Evolutionary conservation across 805 yeast genomes (phyloP), one percentile per base, ranked within the genome.

Genomic region (Zygoascus ofunaensis): DNA sequence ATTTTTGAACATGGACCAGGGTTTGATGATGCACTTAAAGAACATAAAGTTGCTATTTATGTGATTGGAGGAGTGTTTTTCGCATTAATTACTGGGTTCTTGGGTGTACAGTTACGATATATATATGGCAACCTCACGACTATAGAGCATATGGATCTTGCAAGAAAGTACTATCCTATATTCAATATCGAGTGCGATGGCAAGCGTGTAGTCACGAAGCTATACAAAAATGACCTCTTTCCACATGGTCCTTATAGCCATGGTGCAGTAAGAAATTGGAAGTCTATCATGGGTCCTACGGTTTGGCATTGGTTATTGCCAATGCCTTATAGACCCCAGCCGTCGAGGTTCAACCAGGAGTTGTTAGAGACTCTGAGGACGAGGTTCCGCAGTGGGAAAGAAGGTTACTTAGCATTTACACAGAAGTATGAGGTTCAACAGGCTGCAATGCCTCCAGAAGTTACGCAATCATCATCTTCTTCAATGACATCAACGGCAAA

Each of bases 81-180:
- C 15, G 4, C 73, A 1, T 66, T 80, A 61, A 53, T 75, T 2
- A 49, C 61, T 0, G 67, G 71, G 0, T 61, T 81, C 41, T 51
- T 70, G 2, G 51, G 57, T 0, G 63, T 70, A 30, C 79, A 78
- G 48, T 19, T 71, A 2, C 52, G 61, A 37, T 77, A 75, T 54
- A 64, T 81, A 19, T 39, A 50, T 1, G 47, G 48, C 5, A 80
- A 82, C 51, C 61, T 69, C 46, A 74, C 85, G 0, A 72, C 87
- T 0, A 55, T 85, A 10, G 90, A 82, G 49, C 45, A 40, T 30
- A 45, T 49, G 45, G 43, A 46, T 36, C 10, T 38, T 10, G 32
- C 49, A 5, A 42, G 53, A 3, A 41, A 41, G n/a, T 34, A 40
- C n/a, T 41, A 43, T 22, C 59, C 58, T 2, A 52, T 53, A 10